Evolutionary conservation across 352 stramenopile species (phyloP).

Genomic region (Globisporangium polare): DNA sequence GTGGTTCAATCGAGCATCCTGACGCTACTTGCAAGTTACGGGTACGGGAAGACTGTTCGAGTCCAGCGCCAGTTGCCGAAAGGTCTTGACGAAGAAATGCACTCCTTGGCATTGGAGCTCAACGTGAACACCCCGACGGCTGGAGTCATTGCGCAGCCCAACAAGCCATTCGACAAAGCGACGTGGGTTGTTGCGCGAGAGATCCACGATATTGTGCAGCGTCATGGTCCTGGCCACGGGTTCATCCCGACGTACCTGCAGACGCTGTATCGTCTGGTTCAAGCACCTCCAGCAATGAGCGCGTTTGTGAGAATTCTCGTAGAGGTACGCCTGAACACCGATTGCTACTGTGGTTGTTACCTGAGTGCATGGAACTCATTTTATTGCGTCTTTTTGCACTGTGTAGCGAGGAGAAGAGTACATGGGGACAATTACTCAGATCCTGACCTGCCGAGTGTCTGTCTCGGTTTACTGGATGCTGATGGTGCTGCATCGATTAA

Average conservation of each 20-base stretch:
- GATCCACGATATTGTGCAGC: conserved; percentile 60
- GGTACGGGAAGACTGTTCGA: conserved; percentile 58
- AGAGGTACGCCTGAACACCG: conserved; percentile 37
- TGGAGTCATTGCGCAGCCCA: conserved; percentile 69
- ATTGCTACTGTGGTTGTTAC: neutral
- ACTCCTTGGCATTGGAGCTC: conserved; percentile 64
- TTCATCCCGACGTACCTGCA: conserved; percentile 77
- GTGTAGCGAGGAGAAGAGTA: conserved; percentile 71
- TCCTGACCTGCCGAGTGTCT: conserved; percentile 47
- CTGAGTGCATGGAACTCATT: conserved; percentile 7
- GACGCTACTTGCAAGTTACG: conserved; percentile 49
- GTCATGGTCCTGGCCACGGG: conserved; percentile 53
- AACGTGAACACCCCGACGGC: conserved; percentile 75
- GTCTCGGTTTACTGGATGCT: conserved; percentile 76
- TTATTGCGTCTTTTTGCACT: neutral
- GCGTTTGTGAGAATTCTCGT: conserved; percentile 72
- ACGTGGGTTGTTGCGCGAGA: conserved; percentile 61
- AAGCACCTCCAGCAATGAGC: conserved; percentile 62
- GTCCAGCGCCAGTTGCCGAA: conserved; percentile 57
- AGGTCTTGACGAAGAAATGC: conserved; percentile 73
- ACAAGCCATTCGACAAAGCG: conserved; percentile 76
- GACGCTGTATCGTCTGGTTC: conserved; percentile 62
- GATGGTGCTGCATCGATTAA: conserved; percentile 54
- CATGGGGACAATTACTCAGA: conserved; percentile 56
- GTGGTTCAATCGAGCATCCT: conserved; percentile 63